These are phyloP conservation scores for Zygnema cylindricum DNA, from an alignment of 139 green algal species.

Conservation along the genomic window DNA sequence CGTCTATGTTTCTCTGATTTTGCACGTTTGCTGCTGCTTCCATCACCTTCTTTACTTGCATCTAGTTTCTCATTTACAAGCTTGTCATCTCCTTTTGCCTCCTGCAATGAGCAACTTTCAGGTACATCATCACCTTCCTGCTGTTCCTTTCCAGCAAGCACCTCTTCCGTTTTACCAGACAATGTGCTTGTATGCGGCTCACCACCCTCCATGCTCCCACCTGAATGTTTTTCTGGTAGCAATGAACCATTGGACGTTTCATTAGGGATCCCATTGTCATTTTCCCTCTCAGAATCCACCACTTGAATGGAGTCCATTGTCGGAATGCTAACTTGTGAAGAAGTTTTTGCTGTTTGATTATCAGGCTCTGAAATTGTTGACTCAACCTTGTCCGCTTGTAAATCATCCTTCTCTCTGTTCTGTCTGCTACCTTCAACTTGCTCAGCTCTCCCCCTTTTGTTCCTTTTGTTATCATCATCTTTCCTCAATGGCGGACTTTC, in stretches of 20 bases:
- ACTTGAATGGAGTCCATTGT: not conserved
- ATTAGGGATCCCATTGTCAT: not conserved
- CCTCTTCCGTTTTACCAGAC: not conserved
- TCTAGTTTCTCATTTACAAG: not conserved
- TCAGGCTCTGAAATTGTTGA: not conserved
- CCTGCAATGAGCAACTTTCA: not conserved
- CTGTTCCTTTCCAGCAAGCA: not conserved
- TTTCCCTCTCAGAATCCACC: constrained; percentile 20
- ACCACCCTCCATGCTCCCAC: not conserved
- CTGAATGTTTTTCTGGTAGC: not conserved
- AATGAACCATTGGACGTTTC: not conserved
- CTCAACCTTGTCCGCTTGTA: constrained; percentile 15
- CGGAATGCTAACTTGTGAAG: not conserved
- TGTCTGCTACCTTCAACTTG: constrained; percentile 12
- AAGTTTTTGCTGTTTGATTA: constrained; percentile 9
- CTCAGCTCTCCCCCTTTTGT: not conserved
- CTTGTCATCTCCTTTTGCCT: not conserved
- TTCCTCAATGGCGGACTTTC: not conserved
- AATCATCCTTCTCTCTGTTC: not conserved
- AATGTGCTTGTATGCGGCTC: not conserved
- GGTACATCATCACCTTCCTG: not conserved
- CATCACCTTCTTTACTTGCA: not conserved
- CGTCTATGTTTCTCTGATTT: not conserved
- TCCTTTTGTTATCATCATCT: constrained; percentile 5
- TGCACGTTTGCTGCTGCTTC: not conserved